Evolutionary conservation across 139 green algal species (phyloP), one percentile per base, ranked within the genome.

Genomic region (Micromonas pusilla): DNA sequence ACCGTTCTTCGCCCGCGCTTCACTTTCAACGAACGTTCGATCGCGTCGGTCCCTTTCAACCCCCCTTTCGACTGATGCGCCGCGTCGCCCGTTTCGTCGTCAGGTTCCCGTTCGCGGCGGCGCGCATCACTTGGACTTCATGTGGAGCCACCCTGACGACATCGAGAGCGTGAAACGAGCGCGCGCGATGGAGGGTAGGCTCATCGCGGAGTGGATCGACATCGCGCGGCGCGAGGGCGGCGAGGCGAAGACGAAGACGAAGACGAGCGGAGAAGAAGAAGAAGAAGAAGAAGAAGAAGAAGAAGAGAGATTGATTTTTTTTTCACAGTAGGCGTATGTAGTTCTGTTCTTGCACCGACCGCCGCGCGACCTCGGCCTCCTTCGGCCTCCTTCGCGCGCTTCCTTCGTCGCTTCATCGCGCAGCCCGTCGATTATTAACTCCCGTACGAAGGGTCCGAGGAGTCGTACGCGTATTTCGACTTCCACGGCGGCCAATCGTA

Each of bases 121-220:
- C 21, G 88, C 88, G 2, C 88, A 91, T 72, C 88, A 92, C 77
- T 63, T 91, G 60, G 88, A 92, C 72, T 81, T 91, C 34, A 90
- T 90, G 86, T 89, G 87, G 70, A 83, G 65, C 2, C 68, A 88
- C 39, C 75, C 74, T 0, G 67, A 86, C 13, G 88, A 92, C 78
- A 85, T 85, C 0, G 77, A 76, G 16, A 86, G 81, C 19, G 87
- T 91, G n/a, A 81, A 62, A 2, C 34, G 79, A 37, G 85, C 83
- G 20, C 9, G 45, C 9, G 16, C 9, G 45, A 57, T 16, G 45
- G 9, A 57, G 16, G 16, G 9, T 9, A 57, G 45, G 16, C 45
- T 57, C 9, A 9, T 57, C 45, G 16, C 9, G 45, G 9, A 57
- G 45, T 57, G 45, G 45, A 57, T 57, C 45, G n/a, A n/a, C n/a